Conservation (phyloP, 2,329 filamentous ascomycete species). For the Hypoxylon sp. region DNA sequence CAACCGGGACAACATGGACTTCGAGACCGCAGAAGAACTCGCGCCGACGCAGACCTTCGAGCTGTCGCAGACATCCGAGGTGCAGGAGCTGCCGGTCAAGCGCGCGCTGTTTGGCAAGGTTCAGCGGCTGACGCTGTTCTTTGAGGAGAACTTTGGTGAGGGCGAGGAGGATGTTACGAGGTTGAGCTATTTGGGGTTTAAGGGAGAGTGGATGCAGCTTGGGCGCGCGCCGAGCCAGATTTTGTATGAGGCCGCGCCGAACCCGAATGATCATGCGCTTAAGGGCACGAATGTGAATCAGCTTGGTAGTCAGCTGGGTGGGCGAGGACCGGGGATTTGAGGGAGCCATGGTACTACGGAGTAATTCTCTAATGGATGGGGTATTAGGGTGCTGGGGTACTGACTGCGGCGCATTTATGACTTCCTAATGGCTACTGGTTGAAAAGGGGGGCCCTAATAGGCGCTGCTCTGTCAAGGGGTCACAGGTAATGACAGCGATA, state of each 20-base stretch:
- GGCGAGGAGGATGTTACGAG: constrained; percentile 85
- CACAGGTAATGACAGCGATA: background rate
- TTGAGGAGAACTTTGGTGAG: constrained; percentile 89
- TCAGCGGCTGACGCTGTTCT: constrained; percentile 85
- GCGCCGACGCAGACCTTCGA: constrained; percentile 77
- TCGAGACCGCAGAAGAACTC: constrained; percentile 77
- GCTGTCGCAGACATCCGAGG: constrained; percentile 80
- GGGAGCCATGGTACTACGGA: constrained; percentile 30
- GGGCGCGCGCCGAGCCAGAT: constrained; percentile 87
- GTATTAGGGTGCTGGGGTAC: background rate
- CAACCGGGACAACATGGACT: constrained; percentile 91
- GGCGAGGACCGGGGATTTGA: constrained; percentile 55
- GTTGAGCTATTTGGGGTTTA: constrained; percentile 89
- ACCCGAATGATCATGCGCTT: constrained; percentile 85
- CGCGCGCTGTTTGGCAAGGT: constrained; percentile 90
- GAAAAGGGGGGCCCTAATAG: background rate
- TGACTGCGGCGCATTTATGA: background rate
- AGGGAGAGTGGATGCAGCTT: constrained; percentile 91
- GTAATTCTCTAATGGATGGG: background rate
- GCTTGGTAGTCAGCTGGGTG: constrained; percentile 68
- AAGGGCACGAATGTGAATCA: constrained; percentile 68
- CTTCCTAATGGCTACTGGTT: background rate
- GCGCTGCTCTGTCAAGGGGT: background rate
- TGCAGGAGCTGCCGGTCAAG: constrained; percentile 90
- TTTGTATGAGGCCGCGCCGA: constrained; percentile 92